phyloP scores from a whole-genome alignment of 495 filamentous ascomycete genomes.

The Hypoxylon intermedium region DNA sequence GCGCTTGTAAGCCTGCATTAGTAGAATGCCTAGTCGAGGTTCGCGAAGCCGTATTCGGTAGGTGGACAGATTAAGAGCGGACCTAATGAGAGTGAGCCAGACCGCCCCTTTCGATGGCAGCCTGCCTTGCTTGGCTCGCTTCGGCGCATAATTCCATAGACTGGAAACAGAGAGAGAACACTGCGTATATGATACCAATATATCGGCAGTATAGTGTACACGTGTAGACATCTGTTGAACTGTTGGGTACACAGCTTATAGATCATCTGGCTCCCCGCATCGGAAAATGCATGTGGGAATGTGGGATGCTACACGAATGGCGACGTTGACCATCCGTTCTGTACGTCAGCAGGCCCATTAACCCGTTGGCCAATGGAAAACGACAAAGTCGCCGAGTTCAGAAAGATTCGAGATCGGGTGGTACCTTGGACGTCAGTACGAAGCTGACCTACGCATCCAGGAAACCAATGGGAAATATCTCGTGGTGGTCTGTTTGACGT shows the following conservation, averaged over 20 bases:
- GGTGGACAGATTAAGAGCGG: background rate
- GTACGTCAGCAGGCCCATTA: background rate
- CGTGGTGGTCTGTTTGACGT: background rate
- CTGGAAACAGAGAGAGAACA: background rate
- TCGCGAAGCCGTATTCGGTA: background rate
- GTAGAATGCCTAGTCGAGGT: background rate
- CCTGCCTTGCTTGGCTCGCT: background rate
- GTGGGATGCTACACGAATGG: slow-evolving; percentile 16
- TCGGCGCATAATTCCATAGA: background rate
- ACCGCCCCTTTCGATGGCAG: too few relatives aligned
- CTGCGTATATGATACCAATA: background rate
- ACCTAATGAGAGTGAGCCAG: too few relatives aligned
- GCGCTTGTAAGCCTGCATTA: background rate
- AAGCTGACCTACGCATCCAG: background rate
- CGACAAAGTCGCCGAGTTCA: background rate
- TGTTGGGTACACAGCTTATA: background rate
- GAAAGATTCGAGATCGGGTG: slow-evolving; percentile 25
- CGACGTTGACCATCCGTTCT: slow-evolving; percentile 1
- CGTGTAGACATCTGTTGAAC: background rate
- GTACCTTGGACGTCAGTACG: background rate
- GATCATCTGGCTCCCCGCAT: slow-evolving; percentile 22
- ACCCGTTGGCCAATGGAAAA: background rate
- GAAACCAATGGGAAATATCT: background rate
- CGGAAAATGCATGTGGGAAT: background rate
- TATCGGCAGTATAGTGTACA: background rate